Base-by-base conservation (phyloP, 1,284 basidiomycete species). In the Melanopsichium pennsylvanicum region DNA sequence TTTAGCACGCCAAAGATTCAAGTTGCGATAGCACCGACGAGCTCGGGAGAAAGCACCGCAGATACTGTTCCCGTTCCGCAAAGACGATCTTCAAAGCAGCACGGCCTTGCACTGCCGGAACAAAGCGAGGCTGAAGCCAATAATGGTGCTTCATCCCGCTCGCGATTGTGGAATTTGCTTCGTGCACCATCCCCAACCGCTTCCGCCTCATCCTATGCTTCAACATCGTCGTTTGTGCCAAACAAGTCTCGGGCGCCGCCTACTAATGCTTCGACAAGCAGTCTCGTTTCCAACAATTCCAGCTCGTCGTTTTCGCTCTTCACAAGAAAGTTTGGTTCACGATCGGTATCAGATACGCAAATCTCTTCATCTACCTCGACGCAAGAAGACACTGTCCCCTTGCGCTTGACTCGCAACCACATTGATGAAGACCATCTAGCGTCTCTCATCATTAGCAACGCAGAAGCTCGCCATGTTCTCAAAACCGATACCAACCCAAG, bases 381-480 rank as follows among this genome's bases (percentile, higher is more conserved):
- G 15, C 16, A 23, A 21, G n/a, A 13, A 15, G 38, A 33, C 16
- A 38, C 54, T 21, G 16, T 34, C n/a, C 41, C 50, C 1, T 15
- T 46, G 0, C 50, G 69, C 0, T 45, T 71, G 10, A 31, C 69
- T 1, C 49, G 58, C 11, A 48, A 43, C 6, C 48, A 41, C 2
- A 21, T 68, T 8, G 60, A 72, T 43, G 69, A 72, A 25, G 49
- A 59, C 26, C 43, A 46, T 39, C 44, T 63, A 6, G 50, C 63
- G 5, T 43, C 56, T 32, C 64, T 61, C 31, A 48, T 69, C 39
- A 51, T 72, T 38, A 50, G 52, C 4, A 68, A 57, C 26, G 62
- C 62, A 13, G 69, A 72, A 13, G 56, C 69, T 0, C 41, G 54
- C 2, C 64, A 72, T 26, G 26, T 60, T 3, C 56, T 72, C n/a